Conservation (phyloP, 495 filamentous ascomycete genomes). For the Hypomontagnella monticulosa region DNA sequence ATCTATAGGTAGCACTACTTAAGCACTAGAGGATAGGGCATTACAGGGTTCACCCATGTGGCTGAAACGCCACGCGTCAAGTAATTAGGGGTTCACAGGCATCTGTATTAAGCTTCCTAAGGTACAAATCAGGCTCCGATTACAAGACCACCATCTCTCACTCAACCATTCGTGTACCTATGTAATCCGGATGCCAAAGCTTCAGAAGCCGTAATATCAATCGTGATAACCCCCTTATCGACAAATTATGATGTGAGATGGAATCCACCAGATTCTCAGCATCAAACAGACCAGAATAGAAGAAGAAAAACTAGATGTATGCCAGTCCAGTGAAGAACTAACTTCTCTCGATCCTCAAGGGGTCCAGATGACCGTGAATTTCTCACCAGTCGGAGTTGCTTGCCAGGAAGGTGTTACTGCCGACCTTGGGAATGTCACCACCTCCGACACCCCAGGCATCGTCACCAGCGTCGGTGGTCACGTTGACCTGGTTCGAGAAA, state of each 20-base stretch:
- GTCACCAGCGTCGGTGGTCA: neutral
- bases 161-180: neutral
- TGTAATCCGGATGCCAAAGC: too few species aligned
- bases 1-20: too few species aligned
- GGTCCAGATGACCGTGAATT: neutral
- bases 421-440: neutral
- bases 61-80: slow-evolving; percentile 37
- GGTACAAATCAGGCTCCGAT: neutral
- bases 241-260: slow-evolving; percentile 12
- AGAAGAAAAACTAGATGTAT: neutral
- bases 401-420: neutral
- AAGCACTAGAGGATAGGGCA: too few species aligned
- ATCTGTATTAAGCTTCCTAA: neutral
- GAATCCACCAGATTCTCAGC: slow-evolving; percentile 7
- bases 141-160: neutral
- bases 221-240: neutral
- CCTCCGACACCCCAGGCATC: neutral
- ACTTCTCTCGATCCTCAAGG: neutral
- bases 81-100: neutral
- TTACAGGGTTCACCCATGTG: slow-evolving; percentile 11
- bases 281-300: slow-evolving; percentile 3
- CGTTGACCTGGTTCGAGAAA: neutral
- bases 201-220: too few species aligned
- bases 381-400: neutral
- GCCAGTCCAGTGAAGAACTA: neutral